Evolutionary conservation across 768 basidiomycete genomes (phyloP), one percentile per base, ranked within the genome.

Genomic region (Rhodotorula babjevae): DNA sequence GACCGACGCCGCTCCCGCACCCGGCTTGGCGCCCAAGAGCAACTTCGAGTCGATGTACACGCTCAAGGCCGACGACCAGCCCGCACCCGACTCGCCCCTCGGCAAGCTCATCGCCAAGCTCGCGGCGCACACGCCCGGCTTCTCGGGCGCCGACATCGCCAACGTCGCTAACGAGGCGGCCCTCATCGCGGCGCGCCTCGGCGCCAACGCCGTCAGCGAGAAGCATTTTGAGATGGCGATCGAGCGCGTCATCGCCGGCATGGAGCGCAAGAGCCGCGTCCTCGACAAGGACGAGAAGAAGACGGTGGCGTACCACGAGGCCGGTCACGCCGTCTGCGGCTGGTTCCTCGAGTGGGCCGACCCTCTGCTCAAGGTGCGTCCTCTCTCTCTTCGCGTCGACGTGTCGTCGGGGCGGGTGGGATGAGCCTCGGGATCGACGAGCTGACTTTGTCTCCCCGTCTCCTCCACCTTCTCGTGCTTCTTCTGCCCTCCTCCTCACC

Each of bases 151-250:
- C 5, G 96, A 99, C 80, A 95, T 99, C 76, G 96, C 96, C 71
- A 99, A 99, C 78, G 95, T 98, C 29, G 96, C 93, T 81, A 99
- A 99, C 80, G 96, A 99, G 81, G 93, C 93, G 42, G 96, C 96
- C 1, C 84, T 99, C 49, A 90, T 94, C 70, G 95, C 95, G 27
- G 96, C 96, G 44, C 88, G 96, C 68, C 87, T 89, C 67, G 85
- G 86, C 9, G 87, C 89, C 25, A 91, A 94, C 59, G 86, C 81
- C 36, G 89, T 99, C 18, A 85, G 87, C 71, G 89, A 93, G 63
- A 83, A 84, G 36, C 91, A 99, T 82, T 99, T 99, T 80, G 95
- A 98, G 79, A 92, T 90, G 59, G 94, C 96, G 16, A 97, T 99
- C 74, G 96, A 99, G 84, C 87, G 96, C 53, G 96, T 99, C 49